Evolutionary conservation across 2,329 filamentous ascomycete genomes (phyloP).

Genomic region (Metarhizium anisopliae): DNA sequence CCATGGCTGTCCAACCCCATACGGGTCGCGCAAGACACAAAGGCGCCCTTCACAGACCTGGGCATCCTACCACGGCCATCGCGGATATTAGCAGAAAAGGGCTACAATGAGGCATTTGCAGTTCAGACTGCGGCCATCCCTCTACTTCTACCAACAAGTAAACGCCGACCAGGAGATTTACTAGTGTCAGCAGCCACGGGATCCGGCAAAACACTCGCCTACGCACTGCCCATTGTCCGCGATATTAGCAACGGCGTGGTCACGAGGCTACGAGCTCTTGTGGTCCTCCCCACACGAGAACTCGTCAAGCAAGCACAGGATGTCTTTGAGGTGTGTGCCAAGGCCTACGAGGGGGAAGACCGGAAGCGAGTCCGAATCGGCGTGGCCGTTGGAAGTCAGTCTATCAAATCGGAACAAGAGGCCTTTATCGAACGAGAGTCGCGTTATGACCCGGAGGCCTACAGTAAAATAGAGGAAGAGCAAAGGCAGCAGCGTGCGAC

Average conservation of each 20-base stretch:
- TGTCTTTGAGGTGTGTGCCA: slow-evolving; percentile 64
- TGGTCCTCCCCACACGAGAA: slow-evolving; percentile 87
- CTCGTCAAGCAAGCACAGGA: slow-evolving; percentile 79
- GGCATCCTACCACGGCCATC: slow-evolving; percentile 53
- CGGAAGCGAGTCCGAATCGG: slow-evolving; percentile 68
- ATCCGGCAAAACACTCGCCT: slow-evolving; percentile 90
- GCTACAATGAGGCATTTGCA: slow-evolving; percentile 30
- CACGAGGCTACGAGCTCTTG: slow-evolving; percentile 64
- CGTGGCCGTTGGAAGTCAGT: slow-evolving; percentile 73
- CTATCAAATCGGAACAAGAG: slow-evolving; percentile 56
- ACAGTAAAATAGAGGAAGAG: slow-evolving; percentile 19
- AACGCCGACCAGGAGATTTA: slow-evolving; percentile 62
- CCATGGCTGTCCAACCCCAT: slow-evolving; percentile 71
- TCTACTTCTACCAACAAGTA: slow-evolving; percentile 59
- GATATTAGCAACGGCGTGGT: slow-evolving; percentile 57
- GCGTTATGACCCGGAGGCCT: slow-evolving; percentile 56
- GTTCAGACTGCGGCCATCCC: slow-evolving; percentile 54
- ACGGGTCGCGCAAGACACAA: slow-evolving; percentile 53
- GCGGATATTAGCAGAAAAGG: slow-evolving; percentile 55
- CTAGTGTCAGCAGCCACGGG: slow-evolving; percentile 90
- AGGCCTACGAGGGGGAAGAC: slow-evolving; percentile 44
- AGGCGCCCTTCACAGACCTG: slow-evolving; percentile 52
- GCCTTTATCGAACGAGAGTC: slow-evolving; percentile 35
- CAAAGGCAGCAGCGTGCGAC: slow-evolving; percentile 4
- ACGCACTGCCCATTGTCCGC: slow-evolving; percentile 77